A percentile compares a stretch with the other conserved stretches of the same genome.
phyloP scores from a whole-genome alignment of 371 early-diverging fungal species.

The Vairimorpha necatrix region DNA sequence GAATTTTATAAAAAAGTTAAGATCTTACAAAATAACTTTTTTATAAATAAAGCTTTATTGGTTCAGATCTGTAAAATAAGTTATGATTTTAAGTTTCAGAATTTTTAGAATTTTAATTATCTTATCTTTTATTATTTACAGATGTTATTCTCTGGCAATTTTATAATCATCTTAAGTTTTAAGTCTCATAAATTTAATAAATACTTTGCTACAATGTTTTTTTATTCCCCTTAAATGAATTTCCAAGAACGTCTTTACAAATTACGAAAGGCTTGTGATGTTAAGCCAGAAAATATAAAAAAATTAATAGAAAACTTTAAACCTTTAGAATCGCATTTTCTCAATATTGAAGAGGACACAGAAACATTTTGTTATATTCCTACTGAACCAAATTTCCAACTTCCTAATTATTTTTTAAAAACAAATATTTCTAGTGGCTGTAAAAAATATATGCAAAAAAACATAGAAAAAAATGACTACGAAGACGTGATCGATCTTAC shows the following conservation, averaged over 20 bases:
- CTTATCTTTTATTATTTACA: too few species aligned
- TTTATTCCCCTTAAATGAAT: background rate
- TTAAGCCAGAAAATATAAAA: background rate
- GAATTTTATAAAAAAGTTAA: too few species aligned
- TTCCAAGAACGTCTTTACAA: background rate
- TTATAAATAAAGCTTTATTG: too few species aligned
- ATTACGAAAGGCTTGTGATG: background rate
- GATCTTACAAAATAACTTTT: too few species aligned
- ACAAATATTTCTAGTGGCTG: constrained; percentile 4
- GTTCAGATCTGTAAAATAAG: too few species aligned
- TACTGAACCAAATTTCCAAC: constrained; percentile 55
- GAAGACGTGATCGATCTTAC: background rate
- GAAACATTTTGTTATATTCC: constrained; percentile 49
- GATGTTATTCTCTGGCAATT: too few species aligned
- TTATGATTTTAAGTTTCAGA: too few species aligned
- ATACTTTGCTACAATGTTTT: background rate
- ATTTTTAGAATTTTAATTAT: too few species aligned
- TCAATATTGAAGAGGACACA: background rate
- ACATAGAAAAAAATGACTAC: background rate
- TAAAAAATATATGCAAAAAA: constrained; percentile 2
- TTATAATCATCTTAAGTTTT: too few species aligned
- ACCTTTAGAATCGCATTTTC: background rate
- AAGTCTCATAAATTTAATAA: too few species aligned
- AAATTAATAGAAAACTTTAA: background rate
- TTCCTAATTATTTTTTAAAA: constrained; percentile 57